These are phyloP conservation scores for Nigrospora osmanthi DNA, from an alignment of 2,329 filamentous ascomycete genomes.

Conservation along the genomic window DNA sequence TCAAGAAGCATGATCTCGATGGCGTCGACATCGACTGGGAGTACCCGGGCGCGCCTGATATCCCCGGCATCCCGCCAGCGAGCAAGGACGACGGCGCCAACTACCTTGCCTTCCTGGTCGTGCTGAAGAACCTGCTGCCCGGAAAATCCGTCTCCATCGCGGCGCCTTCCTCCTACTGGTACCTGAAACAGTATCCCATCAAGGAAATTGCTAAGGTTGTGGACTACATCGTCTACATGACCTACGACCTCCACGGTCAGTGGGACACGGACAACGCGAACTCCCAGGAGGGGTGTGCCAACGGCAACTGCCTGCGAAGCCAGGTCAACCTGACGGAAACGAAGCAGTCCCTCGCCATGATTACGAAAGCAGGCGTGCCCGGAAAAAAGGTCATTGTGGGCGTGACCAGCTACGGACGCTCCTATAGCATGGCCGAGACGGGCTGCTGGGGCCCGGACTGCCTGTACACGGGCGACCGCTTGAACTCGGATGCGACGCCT, in stretches of 20 bases:
- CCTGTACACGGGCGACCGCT: conserved; percentile 18
- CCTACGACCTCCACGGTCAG: conserved; percentile 16
- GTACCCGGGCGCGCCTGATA: conserved; percentile 22
- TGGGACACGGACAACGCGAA: conserved; percentile 22
- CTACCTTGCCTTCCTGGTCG: conserved; percentile 23
- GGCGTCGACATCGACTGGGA: conserved; percentile 9
- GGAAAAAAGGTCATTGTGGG: conserved; percentile 23
- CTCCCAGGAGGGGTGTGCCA: conserved; percentile 13
- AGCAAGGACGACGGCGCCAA: conserved; percentile 18
- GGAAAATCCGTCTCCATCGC: conserved; percentile 13
- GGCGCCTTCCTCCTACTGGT: conserved; percentile 21
- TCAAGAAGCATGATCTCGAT: conserved; percentile 22
- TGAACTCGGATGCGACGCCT: conserved; percentile 15
- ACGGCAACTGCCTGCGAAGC: conserved; percentile 24
- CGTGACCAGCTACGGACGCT: conserved; percentile 24
- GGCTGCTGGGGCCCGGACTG: conserved; percentile 23
- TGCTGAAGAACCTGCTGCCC: conserved; percentile 15
- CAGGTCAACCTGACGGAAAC: conserved; percentile 27
- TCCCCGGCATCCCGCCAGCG: conserved; percentile 24
- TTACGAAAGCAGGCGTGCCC: conserved; percentile 25
- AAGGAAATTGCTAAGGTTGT: conserved; percentile 9
- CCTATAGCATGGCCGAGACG: conserved; percentile 21
- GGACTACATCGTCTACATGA: conserved; percentile 15
- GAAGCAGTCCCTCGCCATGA: conserved; percentile 1
- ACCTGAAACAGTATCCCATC: conserved; percentile 20